Conservation (phyloP, 148 eudicot genomes). For the Camellia granthamiana region DNA sequence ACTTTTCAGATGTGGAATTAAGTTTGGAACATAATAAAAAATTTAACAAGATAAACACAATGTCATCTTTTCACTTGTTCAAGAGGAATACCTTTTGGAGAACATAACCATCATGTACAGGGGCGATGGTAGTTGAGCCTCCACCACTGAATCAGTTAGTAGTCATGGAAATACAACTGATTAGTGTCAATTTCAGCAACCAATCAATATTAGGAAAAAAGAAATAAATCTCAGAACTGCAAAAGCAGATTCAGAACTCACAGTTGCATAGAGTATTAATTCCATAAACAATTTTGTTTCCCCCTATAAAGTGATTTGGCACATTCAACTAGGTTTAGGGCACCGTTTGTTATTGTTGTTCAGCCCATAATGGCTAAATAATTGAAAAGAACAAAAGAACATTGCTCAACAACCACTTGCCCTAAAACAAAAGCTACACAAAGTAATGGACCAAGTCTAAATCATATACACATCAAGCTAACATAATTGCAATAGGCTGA, state of each 20-base stretch:
- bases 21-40: not conserved
- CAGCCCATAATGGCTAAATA: not conserved
- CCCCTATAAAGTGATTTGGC: not conserved
- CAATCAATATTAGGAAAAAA: not conserved
- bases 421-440: not conserved
- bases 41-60: not conserved
- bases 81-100: slow-evolving; percentile 78
- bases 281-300: not conserved
- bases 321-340: not conserved
- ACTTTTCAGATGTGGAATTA: not conserved
- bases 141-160: slow-evolving; percentile 69
- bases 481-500: not conserved
- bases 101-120: slow-evolving; percentile 99
- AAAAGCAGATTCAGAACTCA: not conserved
- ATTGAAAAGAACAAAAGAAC: not conserved
- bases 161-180: slow-evolving; percentile 8
- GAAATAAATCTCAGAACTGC: not conserved
- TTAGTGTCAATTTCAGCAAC: slow-evolving; percentile 13
- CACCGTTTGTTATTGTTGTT: not conserved
- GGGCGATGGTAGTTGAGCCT: slow-evolving; percentile 94
- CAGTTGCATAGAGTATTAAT: not conserved
- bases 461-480: not conserved
- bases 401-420: slow-evolving; percentile 1
- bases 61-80: not conserved
- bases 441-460: not conserved